These are phyloP conservation scores for Trichoderma gracile DNA, from an alignment of 2,329 filamentous ascomycete genomes.

Conservation along the genomic window DNA sequence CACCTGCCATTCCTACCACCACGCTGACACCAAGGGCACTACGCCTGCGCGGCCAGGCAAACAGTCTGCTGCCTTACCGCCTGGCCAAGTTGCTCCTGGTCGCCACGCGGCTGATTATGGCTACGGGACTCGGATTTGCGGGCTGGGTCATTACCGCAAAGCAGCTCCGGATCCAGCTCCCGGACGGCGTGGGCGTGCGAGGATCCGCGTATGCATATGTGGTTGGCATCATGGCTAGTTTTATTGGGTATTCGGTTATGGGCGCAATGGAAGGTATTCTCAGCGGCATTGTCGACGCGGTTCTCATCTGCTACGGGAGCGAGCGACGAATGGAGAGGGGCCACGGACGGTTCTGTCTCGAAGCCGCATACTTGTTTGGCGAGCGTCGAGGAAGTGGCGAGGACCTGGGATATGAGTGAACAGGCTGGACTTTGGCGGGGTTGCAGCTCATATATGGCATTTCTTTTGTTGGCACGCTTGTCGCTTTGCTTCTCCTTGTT, in stretches of 20 bases:
- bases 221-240: conserved; percentile 86
- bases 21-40: conserved; percentile 62
- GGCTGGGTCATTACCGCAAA: conserved; percentile 96
- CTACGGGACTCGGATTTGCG: conserved; percentile 83
- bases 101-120: conserved; percentile 88
- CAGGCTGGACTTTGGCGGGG: neutral
- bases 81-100: conserved; percentile 90
- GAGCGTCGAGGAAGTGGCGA: conserved; percentile 48
- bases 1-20: conserved; percentile 70
- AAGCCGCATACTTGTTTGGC: conserved; percentile 86
- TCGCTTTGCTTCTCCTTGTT: neutral
- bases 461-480: neutral
- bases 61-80: conserved; percentile 77
- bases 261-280: conserved; percentile 88
- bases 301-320: conserved; percentile 91
- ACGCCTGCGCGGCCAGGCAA: conserved; percentile 44
- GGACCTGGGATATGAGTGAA: conserved; percentile 33
- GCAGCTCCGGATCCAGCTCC: conserved; percentile 64
- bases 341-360: conserved; percentile 80
- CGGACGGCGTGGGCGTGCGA: conserved; percentile 55
- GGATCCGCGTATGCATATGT: conserved; percentile 95
- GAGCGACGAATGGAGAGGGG: conserved; percentile 71
- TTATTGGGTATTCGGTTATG: conserved; percentile 92
- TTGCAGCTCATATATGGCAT: neutral
- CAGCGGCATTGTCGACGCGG: conserved; percentile 82